Conservation (phyloP, 768 basidiomycete species). For the Serpula lacrymans region DNA sequence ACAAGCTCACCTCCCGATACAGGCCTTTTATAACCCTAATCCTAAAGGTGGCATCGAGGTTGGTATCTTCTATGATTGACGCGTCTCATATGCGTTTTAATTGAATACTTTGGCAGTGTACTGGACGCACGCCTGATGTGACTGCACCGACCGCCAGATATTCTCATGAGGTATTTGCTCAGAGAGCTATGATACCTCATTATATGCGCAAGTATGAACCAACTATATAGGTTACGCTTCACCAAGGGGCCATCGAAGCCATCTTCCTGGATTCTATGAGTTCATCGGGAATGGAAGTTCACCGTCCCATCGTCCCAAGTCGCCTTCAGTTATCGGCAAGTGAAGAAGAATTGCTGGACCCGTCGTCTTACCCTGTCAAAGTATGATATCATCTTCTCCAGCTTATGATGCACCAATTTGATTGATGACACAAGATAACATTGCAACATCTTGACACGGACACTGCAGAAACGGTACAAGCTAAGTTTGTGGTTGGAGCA, state of each 20-base stretch:
- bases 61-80: constrained; percentile 1
- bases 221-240: constrained; percentile 28
- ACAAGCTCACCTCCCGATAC: no score
- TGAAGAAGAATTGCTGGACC: constrained; percentile 31
- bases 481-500: constrained; percentile 34
- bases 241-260: constrained; percentile 40
- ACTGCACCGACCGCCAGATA: constrained; percentile 61
- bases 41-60: constrained; percentile 62
- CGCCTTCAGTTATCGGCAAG: constrained; percentile 33
- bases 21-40: constrained; percentile 77
- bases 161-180: constrained; percentile 57
- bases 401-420: not conserved
- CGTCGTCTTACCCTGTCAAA: constrained; percentile 30
- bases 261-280: constrained; percentile 41
- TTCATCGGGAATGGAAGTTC: constrained; percentile 26
- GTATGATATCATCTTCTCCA: constrained; percentile 7
- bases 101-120: constrained; percentile 42
- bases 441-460: constrained; percentile 11
- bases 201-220: not conserved
- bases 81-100: not conserved
- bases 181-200: not conserved
- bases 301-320: constrained; percentile 31
- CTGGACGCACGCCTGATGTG: constrained; percentile 60
- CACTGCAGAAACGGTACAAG: constrained; percentile 30
- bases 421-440: constrained; percentile 4